phyloP scores from a whole-genome alignment of 768 basidiomycete species.

The Amanita inopinata region DNA sequence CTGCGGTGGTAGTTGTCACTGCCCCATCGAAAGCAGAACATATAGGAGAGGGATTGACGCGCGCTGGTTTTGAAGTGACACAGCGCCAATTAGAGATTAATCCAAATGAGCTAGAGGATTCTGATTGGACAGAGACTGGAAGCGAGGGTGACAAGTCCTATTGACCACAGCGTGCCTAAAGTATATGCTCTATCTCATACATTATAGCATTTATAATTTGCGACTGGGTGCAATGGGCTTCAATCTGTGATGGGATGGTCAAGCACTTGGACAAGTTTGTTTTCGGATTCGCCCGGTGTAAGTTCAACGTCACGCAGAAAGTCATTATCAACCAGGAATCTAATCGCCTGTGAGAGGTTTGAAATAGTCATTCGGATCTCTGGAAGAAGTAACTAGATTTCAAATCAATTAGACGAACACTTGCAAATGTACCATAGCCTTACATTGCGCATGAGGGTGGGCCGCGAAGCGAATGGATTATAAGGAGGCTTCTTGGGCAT shows the following conservation, averaged over 20 bases:
- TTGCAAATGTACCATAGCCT: slow-evolving; percentile 22
- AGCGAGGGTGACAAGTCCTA: slow-evolving; percentile 21
- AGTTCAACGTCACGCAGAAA: slow-evolving; percentile 76
- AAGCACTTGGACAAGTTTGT: slow-evolving; percentile 55
- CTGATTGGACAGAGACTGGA: slow-evolving; percentile 25
- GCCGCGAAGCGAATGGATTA: slow-evolving; percentile 60
- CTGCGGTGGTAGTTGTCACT: slow-evolving; percentile 75
- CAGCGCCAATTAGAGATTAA: slow-evolving; percentile 58
- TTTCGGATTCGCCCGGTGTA: slow-evolving; percentile 64
- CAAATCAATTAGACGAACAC: slow-evolving; percentile 9
- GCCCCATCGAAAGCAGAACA: slow-evolving; percentile 72
- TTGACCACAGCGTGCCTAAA: neutral
- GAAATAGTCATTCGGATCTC: slow-evolving; percentile 86
- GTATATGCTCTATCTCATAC: neutral
- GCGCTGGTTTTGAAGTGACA: slow-evolving; percentile 73
- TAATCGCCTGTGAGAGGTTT: slow-evolving; percentile 87
- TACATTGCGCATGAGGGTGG: slow-evolving; percentile 75
- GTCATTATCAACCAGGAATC: slow-evolving; percentile 84
- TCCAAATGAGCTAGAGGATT: slow-evolving; percentile 35
- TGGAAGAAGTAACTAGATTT: slow-evolving; percentile 59
- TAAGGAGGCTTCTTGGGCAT: slow-evolving; percentile 22
- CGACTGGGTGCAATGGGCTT: neutral
- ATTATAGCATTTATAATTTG: slow-evolving; percentile 1
- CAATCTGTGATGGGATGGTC: slow-evolving; percentile 1
- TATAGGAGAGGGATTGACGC: slow-evolving; percentile 52